Base-by-base conservation (phyloP, 1,139 yeast species). In the Wickerhamomyces sp. region DNA sequence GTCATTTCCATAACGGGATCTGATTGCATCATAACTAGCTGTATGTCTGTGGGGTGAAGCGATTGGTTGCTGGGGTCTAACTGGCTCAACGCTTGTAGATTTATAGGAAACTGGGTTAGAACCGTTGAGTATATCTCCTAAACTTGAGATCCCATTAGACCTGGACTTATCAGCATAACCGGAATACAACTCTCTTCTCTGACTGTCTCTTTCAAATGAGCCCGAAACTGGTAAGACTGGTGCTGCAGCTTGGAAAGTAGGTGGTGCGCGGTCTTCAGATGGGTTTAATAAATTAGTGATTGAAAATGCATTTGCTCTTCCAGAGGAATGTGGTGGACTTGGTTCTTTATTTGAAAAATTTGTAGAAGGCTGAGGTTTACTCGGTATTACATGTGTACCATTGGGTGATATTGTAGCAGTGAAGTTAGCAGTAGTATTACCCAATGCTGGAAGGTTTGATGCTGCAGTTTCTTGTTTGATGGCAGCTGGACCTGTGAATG, bases 271-370 rank as follows among this genome's bases (percentile, higher is more conserved):
- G 11, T 37, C 45, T 13, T 44, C 49, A 10, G 50, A 40, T 16
- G 54, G 54, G 28, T 51, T 51, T 40, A 51, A 36, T 18, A 49
- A 35, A 32, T 44, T 46, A 1, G 52, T 47, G 18, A 51, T 49
- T 4, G 54, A 49, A 32, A 51, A 49, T 12, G 47, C 44, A 37
- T 41, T 46, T 9, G 48, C 30, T 32, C 51, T 38, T 25, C 31
- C 23, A 18, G 30, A 15, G 20, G 14, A 27, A 21, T 18, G n/a
- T 13, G 26, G 14, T 14, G 32, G 23, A 13, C 16, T 13, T 17
- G 31, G 9, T 2, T 22, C 18, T 23, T 24, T 21, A 14, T 20
- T 28, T 8, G 13, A 16, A 14, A 28, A 23, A n/a, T n/a, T n/a
- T 3, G 32, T 24, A 2, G 31, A 21, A 6, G 22, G 11, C 7